These are phyloP conservation scores for Podospora didyma DNA, from an alignment of 495 filamentous ascomycete genomes.

Conservation along the genomic window DNA sequence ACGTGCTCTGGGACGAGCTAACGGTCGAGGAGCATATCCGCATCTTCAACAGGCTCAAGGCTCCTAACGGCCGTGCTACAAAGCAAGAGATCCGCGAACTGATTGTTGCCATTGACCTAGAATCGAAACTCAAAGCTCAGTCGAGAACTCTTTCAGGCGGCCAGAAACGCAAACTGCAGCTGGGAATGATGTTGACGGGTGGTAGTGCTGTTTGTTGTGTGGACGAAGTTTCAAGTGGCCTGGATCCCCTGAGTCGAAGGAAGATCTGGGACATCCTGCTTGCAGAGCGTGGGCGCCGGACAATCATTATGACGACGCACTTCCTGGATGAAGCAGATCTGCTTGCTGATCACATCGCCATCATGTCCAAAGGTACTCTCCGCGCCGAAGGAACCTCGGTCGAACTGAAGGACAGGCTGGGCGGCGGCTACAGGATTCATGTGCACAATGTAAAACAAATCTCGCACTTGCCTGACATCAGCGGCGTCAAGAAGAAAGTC, in stretches of 20 bases:
- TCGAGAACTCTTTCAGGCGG: slow-evolving; percentile 75
- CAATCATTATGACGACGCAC: slow-evolving; percentile 82
- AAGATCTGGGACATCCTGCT: slow-evolving; percentile 91
- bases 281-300: slow-evolving; percentile 69
- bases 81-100: slow-evolving; percentile 55
- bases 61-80: slow-evolving; percentile 45
- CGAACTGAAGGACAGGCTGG: slow-evolving; percentile 65
- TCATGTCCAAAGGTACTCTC: slow-evolving; percentile 68
- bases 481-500: slow-evolving; percentile 51
- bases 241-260: slow-evolving; percentile 74
- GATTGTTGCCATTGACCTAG: slow-evolving; percentile 64
- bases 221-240: slow-evolving; percentile 78
- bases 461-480: slow-evolving; percentile 46
- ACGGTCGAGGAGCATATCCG: slow-evolving; percentile 76
- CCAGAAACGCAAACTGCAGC: slow-evolving; percentile 85
- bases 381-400: slow-evolving; percentile 72
- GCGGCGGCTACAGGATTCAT: slow-evolving; percentile 74
- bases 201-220: slow-evolving; percentile 81
- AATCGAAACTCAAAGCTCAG: slow-evolving; percentile 59
- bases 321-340: slow-evolving; percentile 78
- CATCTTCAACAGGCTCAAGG: slow-evolving; percentile 77
- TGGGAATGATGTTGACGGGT: slow-evolving; percentile 90
- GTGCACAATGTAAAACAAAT: slow-evolving; percentile 50
- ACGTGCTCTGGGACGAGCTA: slow-evolving; percentile 82
- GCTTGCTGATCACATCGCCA: slow-evolving; percentile 72